phyloP scores from a whole-genome alignment of 1,139 yeast species.

The Sugiyamaella castrensis region DNA sequence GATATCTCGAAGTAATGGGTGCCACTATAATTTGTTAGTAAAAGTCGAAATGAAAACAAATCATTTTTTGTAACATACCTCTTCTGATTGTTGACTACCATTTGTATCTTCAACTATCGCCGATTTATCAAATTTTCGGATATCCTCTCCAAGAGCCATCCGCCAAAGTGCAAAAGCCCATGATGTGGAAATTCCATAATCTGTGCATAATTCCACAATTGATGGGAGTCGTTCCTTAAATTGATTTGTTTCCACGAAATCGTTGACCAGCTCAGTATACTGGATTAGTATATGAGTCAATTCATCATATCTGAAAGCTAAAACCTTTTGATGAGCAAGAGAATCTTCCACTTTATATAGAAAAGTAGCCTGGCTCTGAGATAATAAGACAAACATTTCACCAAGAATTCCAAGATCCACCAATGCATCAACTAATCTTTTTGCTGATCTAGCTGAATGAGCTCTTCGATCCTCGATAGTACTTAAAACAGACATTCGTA shows the following conservation, averaged over 20 bases:
- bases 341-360: conserved; percentile 42
- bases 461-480: conserved; percentile 57
- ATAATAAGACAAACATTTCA: conserved; percentile 64
- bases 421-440: conserved; percentile 50
- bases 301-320: conserved; percentile 73
- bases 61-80: too few relatives aligned
- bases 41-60: too few relatives aligned
- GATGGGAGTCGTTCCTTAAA: conserved; percentile 45
- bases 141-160: conserved; percentile 39
- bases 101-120: conserved; percentile 12
- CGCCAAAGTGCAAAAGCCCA: conserved; percentile 88
- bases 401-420: conserved; percentile 47
- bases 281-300: conserved; percentile 62
- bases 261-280: conserved; percentile 56
- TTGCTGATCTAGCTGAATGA: conserved; percentile 45
- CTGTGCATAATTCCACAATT: conserved; percentile 46
- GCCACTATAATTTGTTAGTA: conserved; percentile 25
- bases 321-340: conserved; percentile 62
- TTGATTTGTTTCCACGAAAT: conserved; percentile 43
- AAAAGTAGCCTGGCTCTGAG: conserved; percentile 43
- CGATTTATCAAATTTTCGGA: conserved; percentile 26
- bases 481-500: conserved; percentile 55
- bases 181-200: conserved; percentile 53
- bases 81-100: background rate
- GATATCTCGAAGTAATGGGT: conserved; percentile 29